phyloP scores from a whole-genome alignment of 2,329 filamentous ascomycete species.

The Penicillium sp. region DNA sequence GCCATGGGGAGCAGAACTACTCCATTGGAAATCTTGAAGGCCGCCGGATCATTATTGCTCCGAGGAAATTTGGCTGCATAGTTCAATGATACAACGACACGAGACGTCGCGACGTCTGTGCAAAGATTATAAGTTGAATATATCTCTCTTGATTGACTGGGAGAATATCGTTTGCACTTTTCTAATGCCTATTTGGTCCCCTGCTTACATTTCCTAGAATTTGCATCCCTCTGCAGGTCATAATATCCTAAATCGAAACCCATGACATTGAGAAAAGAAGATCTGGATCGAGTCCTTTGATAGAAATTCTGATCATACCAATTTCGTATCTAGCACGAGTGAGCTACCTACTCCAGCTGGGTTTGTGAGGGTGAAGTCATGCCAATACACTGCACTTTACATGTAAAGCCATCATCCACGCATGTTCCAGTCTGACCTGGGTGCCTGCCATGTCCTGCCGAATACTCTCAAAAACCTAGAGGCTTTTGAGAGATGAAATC shows the following conservation, averaged over 20 bases:
- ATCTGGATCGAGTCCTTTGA: no score
- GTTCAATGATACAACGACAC: neutral
- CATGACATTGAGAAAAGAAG: no score
- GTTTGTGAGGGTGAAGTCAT: neutral
- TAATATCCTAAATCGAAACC: no score
- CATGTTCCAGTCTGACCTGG: neutral
- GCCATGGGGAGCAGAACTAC: slow-evolving; percentile 21
- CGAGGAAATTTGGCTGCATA: slow-evolving; percentile 9
- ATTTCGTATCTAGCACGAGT: no score
- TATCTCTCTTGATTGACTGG: no score
- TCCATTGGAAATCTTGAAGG: slow-evolving; percentile 39
- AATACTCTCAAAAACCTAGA: neutral
- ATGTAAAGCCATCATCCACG: neutral
- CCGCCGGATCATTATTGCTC: slow-evolving; percentile 35
- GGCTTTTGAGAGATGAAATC: neutral
- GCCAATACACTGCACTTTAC: neutral
- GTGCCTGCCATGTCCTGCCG: neutral
- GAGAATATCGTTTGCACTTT: no score
- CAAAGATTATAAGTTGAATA: neutral
- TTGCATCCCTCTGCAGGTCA: no score
- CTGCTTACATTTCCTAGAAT: no score
- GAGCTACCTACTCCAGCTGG: neutral
- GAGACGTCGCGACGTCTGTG: neutral
- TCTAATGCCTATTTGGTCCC: no score
- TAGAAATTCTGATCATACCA: no score